Conservation (phyloP, 2,329 filamentous ascomycete species). For the Arthroderma uncinatum region DNA sequence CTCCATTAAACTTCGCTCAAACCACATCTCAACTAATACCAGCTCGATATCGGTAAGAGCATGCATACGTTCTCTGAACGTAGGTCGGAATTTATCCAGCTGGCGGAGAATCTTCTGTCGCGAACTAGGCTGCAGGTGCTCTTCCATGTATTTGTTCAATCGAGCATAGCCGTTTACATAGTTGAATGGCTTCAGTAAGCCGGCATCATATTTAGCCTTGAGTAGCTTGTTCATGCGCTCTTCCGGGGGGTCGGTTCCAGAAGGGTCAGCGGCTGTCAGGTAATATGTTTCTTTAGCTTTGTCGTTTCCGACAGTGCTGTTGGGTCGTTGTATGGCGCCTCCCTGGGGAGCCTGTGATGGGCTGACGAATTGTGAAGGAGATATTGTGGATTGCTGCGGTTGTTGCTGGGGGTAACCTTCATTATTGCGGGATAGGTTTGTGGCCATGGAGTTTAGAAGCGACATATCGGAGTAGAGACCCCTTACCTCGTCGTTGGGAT, state of each 20-base stretch:
- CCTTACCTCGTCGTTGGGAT: conserved; percentile 54
- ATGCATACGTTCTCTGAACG: conserved; percentile 92
- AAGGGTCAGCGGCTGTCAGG: conserved; percentile 89
- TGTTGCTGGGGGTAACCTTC: conserved; percentile 27
- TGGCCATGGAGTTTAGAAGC: conserved; percentile 35
- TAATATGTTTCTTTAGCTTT: conserved; percentile 74
- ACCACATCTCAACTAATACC: conserved; percentile 97
- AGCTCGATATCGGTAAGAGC: conserved; percentile 86
- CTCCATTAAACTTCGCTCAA: conserved; percentile 90
- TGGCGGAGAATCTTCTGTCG: conserved; percentile 87
- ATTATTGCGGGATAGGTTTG: conserved; percentile 19
- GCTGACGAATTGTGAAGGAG: conserved; percentile 15
- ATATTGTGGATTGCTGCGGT: conserved; percentile 25
- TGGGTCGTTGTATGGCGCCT: conserved; percentile 50
- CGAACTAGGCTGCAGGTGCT: conserved; percentile 67
- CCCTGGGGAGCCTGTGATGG: conserved; percentile 28
- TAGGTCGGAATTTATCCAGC: conserved; percentile 83
- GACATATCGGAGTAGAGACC: conserved; percentile 52
- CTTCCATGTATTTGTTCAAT: conserved; percentile 82
- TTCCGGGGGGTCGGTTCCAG: conserved; percentile 74
- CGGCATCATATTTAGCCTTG: conserved; percentile 91
- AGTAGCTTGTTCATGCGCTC: conserved; percentile 92
- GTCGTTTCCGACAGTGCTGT: conserved; percentile 53
- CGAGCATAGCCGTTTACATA: conserved; percentile 94
- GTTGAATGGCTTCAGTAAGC: conserved; percentile 91